Evolutionary conservation across 148 eudicot species (phyloP).

Genomic region (Cornus controversa): DNA sequence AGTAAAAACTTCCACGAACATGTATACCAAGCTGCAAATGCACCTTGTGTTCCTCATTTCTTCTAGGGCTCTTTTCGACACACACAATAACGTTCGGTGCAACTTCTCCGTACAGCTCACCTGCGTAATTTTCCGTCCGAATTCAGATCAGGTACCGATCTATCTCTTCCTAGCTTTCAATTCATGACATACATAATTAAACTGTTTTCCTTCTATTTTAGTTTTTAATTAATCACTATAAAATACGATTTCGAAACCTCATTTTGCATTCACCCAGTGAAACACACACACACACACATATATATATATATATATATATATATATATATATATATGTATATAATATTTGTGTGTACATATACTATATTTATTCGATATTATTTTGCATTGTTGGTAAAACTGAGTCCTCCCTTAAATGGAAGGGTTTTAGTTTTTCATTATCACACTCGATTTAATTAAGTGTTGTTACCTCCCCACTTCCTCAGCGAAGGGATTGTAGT

Average conservation of each 20-base stretch:
- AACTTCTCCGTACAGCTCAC: background rate
- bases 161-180: background rate
- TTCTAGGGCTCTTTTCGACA: slow-evolving; percentile 9
- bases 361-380: no score
- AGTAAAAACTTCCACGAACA: no score
- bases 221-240: no score
- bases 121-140: background rate
- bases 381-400: no score
- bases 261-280: background rate
- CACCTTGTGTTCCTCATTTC: background rate
- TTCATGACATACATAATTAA: background rate
- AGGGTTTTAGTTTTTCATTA: no score
- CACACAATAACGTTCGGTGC: background rate
- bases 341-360: no score
- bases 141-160: slow-evolving; percentile 14
- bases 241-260: no score
- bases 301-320: no score
- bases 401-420: no score
- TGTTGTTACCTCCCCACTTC: background rate
- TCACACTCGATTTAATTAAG: no score
- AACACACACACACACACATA: no score
- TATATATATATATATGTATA: no score
- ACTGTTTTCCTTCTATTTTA: background rate
- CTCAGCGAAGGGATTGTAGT: background rate
- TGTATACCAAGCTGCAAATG: background rate